phyloP scores from a whole-genome alignment of 2,329 filamentous ascomycete species.

The Malbranchea cinnamomea region DNA sequence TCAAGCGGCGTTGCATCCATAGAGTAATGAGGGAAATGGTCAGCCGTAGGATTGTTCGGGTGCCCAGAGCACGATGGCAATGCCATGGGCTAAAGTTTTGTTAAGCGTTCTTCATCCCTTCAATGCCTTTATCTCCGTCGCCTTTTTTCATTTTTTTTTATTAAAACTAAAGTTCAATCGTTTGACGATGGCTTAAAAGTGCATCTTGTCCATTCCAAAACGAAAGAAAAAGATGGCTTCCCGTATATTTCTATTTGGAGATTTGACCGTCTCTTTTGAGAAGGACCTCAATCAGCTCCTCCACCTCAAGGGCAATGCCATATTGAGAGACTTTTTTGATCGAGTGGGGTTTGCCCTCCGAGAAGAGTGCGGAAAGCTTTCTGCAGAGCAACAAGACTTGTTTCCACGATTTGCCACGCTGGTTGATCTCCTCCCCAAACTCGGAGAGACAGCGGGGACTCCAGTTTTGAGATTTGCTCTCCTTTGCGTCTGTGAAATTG shows the following conservation, averaged over 20 bases:
- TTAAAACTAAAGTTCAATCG: too few relatives aligned
- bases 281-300: slow-evolving; percentile 4
- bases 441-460: slow-evolving; percentile 1
- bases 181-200: too few relatives aligned
- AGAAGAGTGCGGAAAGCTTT: neutral
- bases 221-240: neutral
- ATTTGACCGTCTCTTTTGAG: slow-evolving; percentile 2
- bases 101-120: too few relatives aligned
- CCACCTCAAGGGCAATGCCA: slow-evolving; percentile 1
- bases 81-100: too few relatives aligned
- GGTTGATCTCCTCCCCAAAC: slow-evolving; percentile 4
- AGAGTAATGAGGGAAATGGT: too few relatives aligned
- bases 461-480: slow-evolving; percentile 6
- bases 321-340: slow-evolving; percentile 4
- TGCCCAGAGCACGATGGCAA: too few relatives aligned
- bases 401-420: slow-evolving; percentile 5
- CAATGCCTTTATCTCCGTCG: too few relatives aligned
- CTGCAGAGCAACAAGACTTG: slow-evolving; percentile 2
- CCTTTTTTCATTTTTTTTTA: too few relatives aligned
- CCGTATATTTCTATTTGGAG: slow-evolving; percentile 2
- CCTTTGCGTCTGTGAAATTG: slow-evolving; percentile 8
- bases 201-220: too few relatives aligned
- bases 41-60: too few relatives aligned
- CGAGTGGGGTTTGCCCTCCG: slow-evolving; percentile 1
- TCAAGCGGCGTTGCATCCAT: too few relatives aligned